Base-by-base conservation (phyloP, 2,329 filamentous ascomycete genomes). In the Calonectria crousiana region DNA sequence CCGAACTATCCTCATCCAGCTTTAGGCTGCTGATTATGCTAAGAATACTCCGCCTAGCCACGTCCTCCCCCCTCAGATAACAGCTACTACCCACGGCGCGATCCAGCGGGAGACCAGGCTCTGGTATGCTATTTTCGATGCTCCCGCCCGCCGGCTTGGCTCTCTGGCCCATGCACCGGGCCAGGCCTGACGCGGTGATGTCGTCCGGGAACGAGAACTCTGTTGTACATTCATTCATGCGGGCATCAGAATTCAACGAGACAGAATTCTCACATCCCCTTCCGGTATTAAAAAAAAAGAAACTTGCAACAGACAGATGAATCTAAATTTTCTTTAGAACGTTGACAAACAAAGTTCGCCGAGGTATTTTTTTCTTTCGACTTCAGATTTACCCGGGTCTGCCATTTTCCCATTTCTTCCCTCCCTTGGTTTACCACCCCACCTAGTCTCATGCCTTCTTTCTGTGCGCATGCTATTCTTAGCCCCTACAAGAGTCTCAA, bases 121-220 rank as follows among this genome's bases (percentile, higher is more conserved):
- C 32, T 73, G 51, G 51, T 52, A 67, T 64, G 56, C 60, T 74
- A 67, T 74, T 62, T 69, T 60, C 62, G 62, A 65, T 64, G 18
- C 51, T 36, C 62, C 49, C 49, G 62, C 56, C 34, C 23, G 34
- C 56, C 5, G 44, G n/a, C 44, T 47, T 47, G 23, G 56, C 56
- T 41, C 56, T 41, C 9, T 62, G 56, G 34, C n/a, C 56, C 56
- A 34, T 62, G 56, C 56, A 30, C 56, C 56, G 23, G 38, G 23
- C 56, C 56, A 41, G 36, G 56, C 36, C 23, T 62, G 23, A 23
- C 56, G 34, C 56, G 56, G 56, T 34, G 56, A 26, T 62, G 16
- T 41, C 38, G 32, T 60, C 56, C 56, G 56, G 34, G 38, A 62
- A 62, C 56, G 34, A 62, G 36, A 62, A 26, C 56, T 41, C n/a